Base-by-base conservation (phyloP, 768 basidiomycete species). In the Suillus fuscotomentosus region DNA sequence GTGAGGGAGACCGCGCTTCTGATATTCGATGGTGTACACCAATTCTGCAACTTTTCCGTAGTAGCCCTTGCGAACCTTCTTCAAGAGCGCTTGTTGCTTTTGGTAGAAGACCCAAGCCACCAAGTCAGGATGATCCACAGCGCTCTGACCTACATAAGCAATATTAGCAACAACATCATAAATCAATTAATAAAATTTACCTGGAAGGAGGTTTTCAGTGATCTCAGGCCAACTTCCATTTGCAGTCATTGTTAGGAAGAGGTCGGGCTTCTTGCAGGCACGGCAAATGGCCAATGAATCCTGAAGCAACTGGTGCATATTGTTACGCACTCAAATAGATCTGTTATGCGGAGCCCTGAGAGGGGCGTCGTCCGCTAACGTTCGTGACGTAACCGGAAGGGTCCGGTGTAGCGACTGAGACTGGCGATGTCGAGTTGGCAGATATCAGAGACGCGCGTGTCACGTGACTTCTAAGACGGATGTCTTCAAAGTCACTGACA, bases 1-100 rank as follows among this genome's bases (percentile, higher is more conserved):
- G 66, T 87, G 84, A 31, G 85, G 84, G 0, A 88, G 78, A 1
- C 84, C 82, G 0, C 81, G 70, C 65, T 87, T 87, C 68, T 87
- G 86, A 68, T 86, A 87, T 66, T 88, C 83, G 61, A 86, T 84
- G 11, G 79, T 80, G 62, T 84, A 83, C 0, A 87, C 79, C 61
- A 77, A 71, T 7, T 80, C 85, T 47, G 78, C 78, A 9, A 72
- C 63, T 0, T 63, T 9, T 0, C 84, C 84, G 73, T 84, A 79
- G 51, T 82, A 71, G 8, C 78, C 77, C 53, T 78, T 39, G 15
- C 73, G 70, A 9, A 87, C 77, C 22, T 75, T 72, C 1, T 78
- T 63, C 0, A 83, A 24, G 2, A 83, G 57, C 0, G 72, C 77
- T 9, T 77, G 66, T 45, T 76, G 77, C 70, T 86, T 84, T 54